A percentile compares a stretch with the other conserved stretches of the same genome.
Evolutionary conservation across 2,329 filamentous ascomycete genomes (phyloP).

Genomic region (Clonostachys rhizophaga): DNA sequence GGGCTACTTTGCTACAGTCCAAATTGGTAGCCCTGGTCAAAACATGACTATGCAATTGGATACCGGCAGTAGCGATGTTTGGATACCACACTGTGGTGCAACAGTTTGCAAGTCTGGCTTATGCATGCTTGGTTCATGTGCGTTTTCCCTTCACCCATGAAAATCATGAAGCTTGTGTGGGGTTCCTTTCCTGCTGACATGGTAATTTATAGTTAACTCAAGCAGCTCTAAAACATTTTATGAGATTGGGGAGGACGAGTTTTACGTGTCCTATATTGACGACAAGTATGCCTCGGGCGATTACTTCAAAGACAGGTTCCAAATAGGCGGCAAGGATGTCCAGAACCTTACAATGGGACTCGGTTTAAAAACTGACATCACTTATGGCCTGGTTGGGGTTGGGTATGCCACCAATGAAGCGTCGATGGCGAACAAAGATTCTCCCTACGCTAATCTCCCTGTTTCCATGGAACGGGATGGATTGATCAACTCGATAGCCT

Average conservation of each 20-base stretch:
- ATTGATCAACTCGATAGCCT: constrained; percentile 61
- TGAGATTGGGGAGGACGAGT: constrained; percentile 33
- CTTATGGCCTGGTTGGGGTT: constrained; percentile 55
- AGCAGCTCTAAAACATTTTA: constrained; percentile 39
- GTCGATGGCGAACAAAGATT: constrained; percentile 15
- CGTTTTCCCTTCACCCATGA: constrained; percentile 12
- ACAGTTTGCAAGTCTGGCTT: constrained; percentile 25
- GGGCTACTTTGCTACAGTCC: constrained; percentile 51
- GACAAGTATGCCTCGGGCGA: constrained; percentile 50
- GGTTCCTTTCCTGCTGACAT: too few relatives aligned
- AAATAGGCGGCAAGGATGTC: constrained; percentile 46
- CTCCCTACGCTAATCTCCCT: constrained; percentile 55
- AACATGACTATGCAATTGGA: constrained; percentile 55
- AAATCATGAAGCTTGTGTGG: too few relatives aligned
- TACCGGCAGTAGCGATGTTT: constrained; percentile 62
- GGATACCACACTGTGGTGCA: constrained; percentile 41
- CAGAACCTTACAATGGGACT: constrained; percentile 55
- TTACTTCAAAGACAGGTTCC: constrained; percentile 54
- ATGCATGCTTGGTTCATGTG: constrained; percentile 42
- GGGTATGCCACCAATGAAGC: constrained; percentile 55
- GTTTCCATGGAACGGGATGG: constrained; percentile 58
- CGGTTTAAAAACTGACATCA: constrained; percentile 46
- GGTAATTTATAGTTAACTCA: constrained; percentile 32
- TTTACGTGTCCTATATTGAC: constrained; percentile 59
- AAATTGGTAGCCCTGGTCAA: constrained; percentile 53